These are phyloP conservation scores for Metschnikowia vanudenii DNA, from an alignment of 805 yeast species.

Conservation along the genomic window DNA sequence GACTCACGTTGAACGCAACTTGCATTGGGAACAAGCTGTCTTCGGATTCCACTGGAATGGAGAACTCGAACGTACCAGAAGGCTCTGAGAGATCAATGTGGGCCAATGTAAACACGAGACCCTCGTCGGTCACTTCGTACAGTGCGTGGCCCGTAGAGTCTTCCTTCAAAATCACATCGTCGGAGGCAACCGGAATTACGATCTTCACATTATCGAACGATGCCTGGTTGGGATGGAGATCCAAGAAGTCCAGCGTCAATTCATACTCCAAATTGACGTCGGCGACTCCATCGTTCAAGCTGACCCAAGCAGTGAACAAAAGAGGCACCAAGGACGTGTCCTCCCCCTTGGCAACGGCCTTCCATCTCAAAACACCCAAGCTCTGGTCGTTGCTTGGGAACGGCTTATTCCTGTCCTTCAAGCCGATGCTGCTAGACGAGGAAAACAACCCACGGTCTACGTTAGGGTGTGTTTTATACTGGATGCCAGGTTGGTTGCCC, in stretches of 20 bases:
- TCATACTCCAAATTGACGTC: conserved; percentile 91
- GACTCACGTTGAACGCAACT: conserved; percentile 54
- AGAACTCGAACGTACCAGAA: conserved; percentile 76
- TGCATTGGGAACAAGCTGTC: conserved; percentile 88
- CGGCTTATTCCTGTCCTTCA: conserved; percentile 73
- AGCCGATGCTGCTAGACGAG: conserved; percentile 55
- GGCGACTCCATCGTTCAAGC: conserved; percentile 56
- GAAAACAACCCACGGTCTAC: conserved; percentile 78
- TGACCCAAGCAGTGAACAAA: conserved; percentile 81
- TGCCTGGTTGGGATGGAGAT: conserved; percentile 32
- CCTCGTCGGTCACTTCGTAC: conserved; percentile 62
- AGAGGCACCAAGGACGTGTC: conserved; percentile 54
- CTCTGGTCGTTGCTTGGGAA: conserved; percentile 92
- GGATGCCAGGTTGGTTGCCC: conserved; percentile 52
- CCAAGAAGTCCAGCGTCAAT: conserved; percentile 44
- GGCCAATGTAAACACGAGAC: conserved; percentile 64
- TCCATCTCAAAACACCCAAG: conserved; percentile 92
- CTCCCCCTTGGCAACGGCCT: conserved; percentile 63
- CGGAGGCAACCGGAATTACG: conserved; percentile 65
- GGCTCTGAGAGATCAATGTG: conserved; percentile 51
- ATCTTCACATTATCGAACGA: conserved; percentile 53
- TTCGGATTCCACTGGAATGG: conserved; percentile 72
- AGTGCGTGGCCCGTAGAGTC: conserved; percentile 48
- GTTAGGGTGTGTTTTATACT: conserved; percentile 94
- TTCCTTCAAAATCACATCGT: conserved; percentile 49